Percentiles rank a stretch among this genome's conserved stretches.
Evolutionary conservation across 441 rosid genomes (phyloP).

Genomic region (Croton setiger): DNA sequence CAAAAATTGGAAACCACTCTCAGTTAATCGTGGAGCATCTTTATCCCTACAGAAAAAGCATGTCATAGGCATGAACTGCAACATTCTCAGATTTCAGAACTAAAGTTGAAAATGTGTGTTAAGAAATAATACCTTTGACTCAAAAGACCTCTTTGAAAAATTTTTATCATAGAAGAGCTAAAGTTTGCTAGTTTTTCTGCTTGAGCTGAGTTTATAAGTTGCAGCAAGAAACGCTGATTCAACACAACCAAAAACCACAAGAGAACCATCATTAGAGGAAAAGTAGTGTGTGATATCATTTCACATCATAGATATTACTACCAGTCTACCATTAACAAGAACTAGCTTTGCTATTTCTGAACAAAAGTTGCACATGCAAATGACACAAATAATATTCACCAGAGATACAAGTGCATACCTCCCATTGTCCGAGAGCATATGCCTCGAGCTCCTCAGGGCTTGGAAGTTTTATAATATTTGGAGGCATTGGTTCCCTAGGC

Average conservation of each 20-base stretch:
- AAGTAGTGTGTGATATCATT: not conserved
- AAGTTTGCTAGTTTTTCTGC: slow-evolving; percentile 63
- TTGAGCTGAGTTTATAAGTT: too few species aligned
- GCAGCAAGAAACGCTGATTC: slow-evolving; percentile 81
- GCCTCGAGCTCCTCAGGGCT: slow-evolving; percentile 70
- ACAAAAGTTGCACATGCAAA: slow-evolving; percentile 5
- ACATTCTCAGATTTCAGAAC: slow-evolving; percentile 13
- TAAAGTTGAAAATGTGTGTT: slow-evolving; percentile 2
- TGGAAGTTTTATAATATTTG: slow-evolving; percentile 59
- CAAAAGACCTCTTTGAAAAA: slow-evolving; percentile 88
- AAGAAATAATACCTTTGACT: slow-evolving; percentile 52
- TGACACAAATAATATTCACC: not conserved
- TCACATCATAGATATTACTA: not conserved
- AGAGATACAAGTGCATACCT: slow-evolving; percentile 48
- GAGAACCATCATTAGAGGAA: slow-evolving; percentile 9
- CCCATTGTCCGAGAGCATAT: slow-evolving; percentile 91
- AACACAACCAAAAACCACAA: slow-evolving; percentile 33
- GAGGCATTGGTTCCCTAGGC: slow-evolving; percentile 90
- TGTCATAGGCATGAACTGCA: slow-evolving; percentile 6
- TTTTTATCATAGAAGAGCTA: slow-evolving; percentile 85
- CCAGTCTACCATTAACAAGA: slow-evolving; percentile 2
- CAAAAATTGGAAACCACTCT: slow-evolving; percentile 98
- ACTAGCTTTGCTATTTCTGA: slow-evolving; percentile 14
- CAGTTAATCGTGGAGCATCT: slow-evolving; percentile 78
- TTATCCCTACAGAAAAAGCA: slow-evolving; percentile 52